Percentiles rank a stretch among this genome's conserved stretches.
phyloP scores from a whole-genome alignment of 2,329 filamentous ascomycete genomes.

The Fusarium camptoceras region DNA sequence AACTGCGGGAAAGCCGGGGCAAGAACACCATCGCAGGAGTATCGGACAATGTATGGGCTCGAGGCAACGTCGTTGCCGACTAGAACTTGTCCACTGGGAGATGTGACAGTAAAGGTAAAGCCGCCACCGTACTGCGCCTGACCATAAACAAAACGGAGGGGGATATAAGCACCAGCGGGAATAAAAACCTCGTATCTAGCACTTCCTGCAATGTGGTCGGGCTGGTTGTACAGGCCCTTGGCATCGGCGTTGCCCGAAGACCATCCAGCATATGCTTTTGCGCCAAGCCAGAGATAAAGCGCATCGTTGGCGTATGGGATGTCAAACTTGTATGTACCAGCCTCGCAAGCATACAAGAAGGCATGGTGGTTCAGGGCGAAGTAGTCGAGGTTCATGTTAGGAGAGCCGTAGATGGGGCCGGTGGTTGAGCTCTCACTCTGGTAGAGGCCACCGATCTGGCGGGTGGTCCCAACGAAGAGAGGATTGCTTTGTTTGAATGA shows the following conservation, averaged over 20 bases:
- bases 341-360: slow-evolving; percentile 1
- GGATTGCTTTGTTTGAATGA: background rate
- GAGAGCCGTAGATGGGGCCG: slow-evolving; percentile 3
- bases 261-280: background rate
- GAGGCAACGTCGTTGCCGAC: rapidly evolving
- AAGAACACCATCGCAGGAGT: background rate
- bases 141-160: background rate
- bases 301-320: slow-evolving; percentile 16
- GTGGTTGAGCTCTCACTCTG: too few species aligned
- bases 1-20: rapidly evolving
- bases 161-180: background rate
- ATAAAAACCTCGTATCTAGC: rapidly evolving
- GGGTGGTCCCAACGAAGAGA: background rate
- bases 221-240: slow-evolving; percentile 7
- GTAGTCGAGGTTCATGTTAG: rapidly evolving
- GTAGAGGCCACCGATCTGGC: background rate
- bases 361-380: slow-evolving; percentile 16
- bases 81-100: background rate
- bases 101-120: background rate
- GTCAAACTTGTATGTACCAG: slow-evolving; percentile 8
- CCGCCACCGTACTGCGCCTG: slow-evolving; percentile 13
- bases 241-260: background rate
- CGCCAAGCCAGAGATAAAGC: background rate
- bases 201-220: background rate
- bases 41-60: background rate